Percentiles rank a stretch among this genome's conserved stretches.
Conservation (phyloP, 352 stramenopile genomes). For the Globisporangium barbulae region DNA sequence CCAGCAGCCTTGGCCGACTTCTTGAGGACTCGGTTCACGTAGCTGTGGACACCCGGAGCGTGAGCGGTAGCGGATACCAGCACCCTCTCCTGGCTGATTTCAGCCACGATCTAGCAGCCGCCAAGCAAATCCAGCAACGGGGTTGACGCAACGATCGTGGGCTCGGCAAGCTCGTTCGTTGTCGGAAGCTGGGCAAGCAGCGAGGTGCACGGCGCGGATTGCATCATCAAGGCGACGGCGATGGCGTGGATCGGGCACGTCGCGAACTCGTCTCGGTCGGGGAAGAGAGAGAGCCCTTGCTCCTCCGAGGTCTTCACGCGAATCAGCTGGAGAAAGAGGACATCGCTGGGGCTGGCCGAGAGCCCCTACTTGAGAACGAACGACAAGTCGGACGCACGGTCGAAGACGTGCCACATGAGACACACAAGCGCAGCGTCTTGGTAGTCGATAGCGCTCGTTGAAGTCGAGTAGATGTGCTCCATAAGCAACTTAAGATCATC, state of each 20-base stretch:
- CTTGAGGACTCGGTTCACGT: conserved; percentile 2
- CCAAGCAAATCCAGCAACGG: background rate
- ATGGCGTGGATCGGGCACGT: conserved; percentile 24
- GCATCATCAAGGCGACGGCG: background rate
- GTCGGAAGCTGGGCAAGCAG: conserved; percentile 19
- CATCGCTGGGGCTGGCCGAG: conserved; percentile 12
- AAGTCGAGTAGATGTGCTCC: conserved; percentile 7
- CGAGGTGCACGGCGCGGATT: background rate
- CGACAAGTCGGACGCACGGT: too few relatives aligned
- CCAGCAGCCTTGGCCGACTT: background rate
- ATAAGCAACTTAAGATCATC: too few relatives aligned
- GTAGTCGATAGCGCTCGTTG: conserved; percentile 19
- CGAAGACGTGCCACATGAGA: conserved; percentile 26
- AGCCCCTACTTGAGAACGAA: conserved; percentile 20
- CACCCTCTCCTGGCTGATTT: background rate
- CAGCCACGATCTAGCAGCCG: background rate
- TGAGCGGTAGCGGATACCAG: background rate
- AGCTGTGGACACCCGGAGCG: background rate
- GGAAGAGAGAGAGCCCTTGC: conserved; percentile 29
- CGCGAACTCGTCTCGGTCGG: conserved; percentile 10
- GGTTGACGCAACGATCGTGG: background rate
- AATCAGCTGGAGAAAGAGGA: conserved; percentile 28
- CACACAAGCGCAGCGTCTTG: conserved; percentile 27
- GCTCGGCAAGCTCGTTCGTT: background rate
- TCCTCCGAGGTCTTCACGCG: conserved; percentile 28